phyloP scores from a whole-genome alignment of 441 rosid genomes.

The Erodium moschatum region DNA sequence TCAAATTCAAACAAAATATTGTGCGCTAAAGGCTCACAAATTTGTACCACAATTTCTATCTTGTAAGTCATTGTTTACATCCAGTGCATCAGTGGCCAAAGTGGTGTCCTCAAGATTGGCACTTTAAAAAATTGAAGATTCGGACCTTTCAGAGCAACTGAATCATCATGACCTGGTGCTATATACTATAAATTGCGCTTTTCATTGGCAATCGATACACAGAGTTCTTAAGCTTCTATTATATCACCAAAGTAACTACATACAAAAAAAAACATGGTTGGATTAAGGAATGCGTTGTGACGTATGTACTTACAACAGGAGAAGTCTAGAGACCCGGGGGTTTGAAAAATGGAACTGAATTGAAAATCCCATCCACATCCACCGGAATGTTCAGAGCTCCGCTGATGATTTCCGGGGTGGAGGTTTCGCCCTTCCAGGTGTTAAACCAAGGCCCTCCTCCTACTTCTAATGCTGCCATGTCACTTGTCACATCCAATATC shows the following conservation, averaged over 20 bases:
- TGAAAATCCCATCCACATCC: slow-evolving; percentile 47
- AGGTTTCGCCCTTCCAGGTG: slow-evolving; percentile 68
- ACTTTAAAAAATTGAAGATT: neutral
- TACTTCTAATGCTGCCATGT: slow-evolving; percentile 78
- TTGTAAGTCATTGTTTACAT: no score
- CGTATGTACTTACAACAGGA: neutral
- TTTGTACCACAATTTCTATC: no score
- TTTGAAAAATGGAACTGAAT: slow-evolving; percentile 52
- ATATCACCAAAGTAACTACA: no score
- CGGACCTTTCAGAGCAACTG: neutral
- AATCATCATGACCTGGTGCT: no score
- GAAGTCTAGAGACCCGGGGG: slow-evolving; percentile 74
- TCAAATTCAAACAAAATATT: neutral
- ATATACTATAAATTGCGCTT: no score
- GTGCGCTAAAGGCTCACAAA: neutral
- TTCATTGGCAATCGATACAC: no score
- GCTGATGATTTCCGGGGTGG: slow-evolving; percentile 49
- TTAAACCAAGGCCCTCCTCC: slow-evolving; percentile 98
- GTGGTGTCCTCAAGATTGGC: no score
- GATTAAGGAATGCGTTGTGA: neutral
- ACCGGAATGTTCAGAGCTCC: slow-evolving; percentile 44
- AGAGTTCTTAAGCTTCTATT: no score
- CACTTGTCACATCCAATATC: slow-evolving; percentile 62
- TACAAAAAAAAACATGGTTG: no score
- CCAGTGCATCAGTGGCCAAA: no score